Conservation (phyloP, 805 yeast species). For the Kuraishia ogatae region DNA sequence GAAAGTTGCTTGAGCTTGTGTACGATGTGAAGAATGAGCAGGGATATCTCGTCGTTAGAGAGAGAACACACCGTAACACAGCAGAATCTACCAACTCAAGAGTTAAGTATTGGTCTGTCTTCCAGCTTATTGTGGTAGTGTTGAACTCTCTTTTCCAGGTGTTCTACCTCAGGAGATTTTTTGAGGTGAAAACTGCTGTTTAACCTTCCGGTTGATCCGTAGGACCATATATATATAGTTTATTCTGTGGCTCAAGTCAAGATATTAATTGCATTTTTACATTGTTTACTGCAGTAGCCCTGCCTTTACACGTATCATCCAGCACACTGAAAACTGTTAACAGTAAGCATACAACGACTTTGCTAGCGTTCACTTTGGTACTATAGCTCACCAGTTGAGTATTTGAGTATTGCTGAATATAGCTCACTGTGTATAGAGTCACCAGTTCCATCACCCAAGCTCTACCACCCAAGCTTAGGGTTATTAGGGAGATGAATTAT, state of each 20-base stretch:
- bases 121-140: slow-evolving; percentile 82
- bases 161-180: slow-evolving; percentile 87
- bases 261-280: neutral
- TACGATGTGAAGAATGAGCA: slow-evolving; percentile 89
- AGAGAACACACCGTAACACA: slow-evolving; percentile 95
- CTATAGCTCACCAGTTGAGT: too few species aligned
- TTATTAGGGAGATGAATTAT: too few species aligned
- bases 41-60: slow-evolving; percentile 88
- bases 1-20: slow-evolving; percentile 64
- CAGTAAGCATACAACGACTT: too few species aligned
- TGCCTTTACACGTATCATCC: too few species aligned
- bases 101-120: slow-evolving; percentile 96
- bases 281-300: neutral
- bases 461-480: too few species aligned
- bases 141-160: slow-evolving; percentile 88
- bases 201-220: slow-evolving; percentile 16
- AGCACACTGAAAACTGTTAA: too few species aligned
- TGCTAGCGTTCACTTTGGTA: too few species aligned
- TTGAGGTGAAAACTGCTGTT: slow-evolving; percentile 88
- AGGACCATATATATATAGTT: too few species aligned
- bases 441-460: too few species aligned
- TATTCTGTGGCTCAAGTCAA: neutral
- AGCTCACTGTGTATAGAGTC: too few species aligned
- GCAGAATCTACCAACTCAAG: slow-evolving; percentile 96
- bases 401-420: too few species aligned